A percentile compares a stretch with the other conserved stretches of the same genome.
phyloP scores from a whole-genome alignment of 148 eudicot species.

The Drosera capensis region DNA sequence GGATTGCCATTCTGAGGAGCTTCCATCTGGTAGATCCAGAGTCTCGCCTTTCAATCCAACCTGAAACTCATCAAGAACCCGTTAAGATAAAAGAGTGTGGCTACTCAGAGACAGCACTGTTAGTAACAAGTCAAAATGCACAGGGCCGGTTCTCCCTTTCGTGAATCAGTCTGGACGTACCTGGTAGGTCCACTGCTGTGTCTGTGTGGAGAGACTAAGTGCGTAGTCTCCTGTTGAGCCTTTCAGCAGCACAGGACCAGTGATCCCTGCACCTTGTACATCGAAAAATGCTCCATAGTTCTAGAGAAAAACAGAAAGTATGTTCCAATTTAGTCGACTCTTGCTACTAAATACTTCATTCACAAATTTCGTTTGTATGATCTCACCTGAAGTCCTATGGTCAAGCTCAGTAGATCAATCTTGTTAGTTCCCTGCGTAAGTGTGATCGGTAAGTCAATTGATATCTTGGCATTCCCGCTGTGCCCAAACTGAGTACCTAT shows the following conservation, averaged over 20 bases:
- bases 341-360: too few species aligned
- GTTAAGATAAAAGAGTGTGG: too few species aligned
- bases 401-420: constrained; percentile 78
- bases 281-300: constrained; percentile 87
- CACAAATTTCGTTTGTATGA: constrained; percentile 2
- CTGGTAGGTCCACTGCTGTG: constrained; percentile 86
- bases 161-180: too few species aligned
- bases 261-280: constrained; percentile 51
- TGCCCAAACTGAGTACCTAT: constrained; percentile 27
- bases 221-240: constrained; percentile 35
- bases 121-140: too few species aligned
- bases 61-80: constrained; percentile 9
- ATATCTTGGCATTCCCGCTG: constrained; percentile 23
- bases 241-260: constrained; percentile 60
- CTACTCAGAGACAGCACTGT: too few species aligned
- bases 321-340: too few species aligned
- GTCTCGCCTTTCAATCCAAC: constrained; percentile 30
- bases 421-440: constrained; percentile 43
- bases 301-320: too few species aligned
- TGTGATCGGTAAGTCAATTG: constrained; percentile 36
- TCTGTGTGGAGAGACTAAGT: constrained; percentile 55
- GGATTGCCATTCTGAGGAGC: constrained; percentile 22
- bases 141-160: too few species aligned
- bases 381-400: constrained; percentile 85
- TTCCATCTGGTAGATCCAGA: constrained; percentile 18